Percentiles rank a stretch among this genome's conserved stretches.
Evolutionary conservation across 441 rosid genomes (phyloP).

Genomic region (Omphalea diandra): DNA sequence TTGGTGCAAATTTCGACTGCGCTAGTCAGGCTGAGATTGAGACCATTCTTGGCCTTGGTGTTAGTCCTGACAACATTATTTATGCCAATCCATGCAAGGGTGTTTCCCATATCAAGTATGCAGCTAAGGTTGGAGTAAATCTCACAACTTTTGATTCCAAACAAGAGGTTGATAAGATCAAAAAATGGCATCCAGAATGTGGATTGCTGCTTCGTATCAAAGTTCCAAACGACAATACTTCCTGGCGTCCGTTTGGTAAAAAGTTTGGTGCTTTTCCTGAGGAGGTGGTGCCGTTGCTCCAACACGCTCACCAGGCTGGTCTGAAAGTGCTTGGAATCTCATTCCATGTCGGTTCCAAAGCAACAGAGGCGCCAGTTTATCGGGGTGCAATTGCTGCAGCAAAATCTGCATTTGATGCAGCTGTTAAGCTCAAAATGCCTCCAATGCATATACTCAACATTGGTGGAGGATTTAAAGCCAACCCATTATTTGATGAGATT

Average conservation of each 20-base stretch:
- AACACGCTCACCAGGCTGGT: constrained; percentile 6
- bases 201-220: constrained; percentile 11
- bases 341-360: constrained; percentile 14
- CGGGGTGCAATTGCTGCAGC: constrained; percentile 4
- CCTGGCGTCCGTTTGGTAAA: not conserved
- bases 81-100: constrained; percentile 24
- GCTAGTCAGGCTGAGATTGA: constrained; percentile 17
- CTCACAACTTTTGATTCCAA: constrained; percentile 26
- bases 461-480: constrained; percentile 16
- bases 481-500: not conserved
- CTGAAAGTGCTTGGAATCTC: constrained; percentile 17
- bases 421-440: constrained; percentile 12
- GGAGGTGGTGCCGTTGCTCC: constrained; percentile 14
- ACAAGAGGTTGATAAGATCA: constrained; percentile 22
- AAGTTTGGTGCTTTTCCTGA: constrained; percentile 14
- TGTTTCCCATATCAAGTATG: constrained; percentile 22
- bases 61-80: constrained; percentile 21
- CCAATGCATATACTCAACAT: constrained; percentile 9
- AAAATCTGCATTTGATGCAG: constrained; percentile 6
- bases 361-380: not conserved
- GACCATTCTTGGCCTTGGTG: constrained; percentile 7
- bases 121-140: constrained; percentile 17
- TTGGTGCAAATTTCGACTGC: constrained; percentile 16
- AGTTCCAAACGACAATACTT: not conserved
- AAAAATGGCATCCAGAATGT: constrained; percentile 22